Evolutionary conservation across 805 yeast species (phyloP), one percentile per base, ranked within the genome.

Genomic region (Lachancea quebecensis): DNA sequence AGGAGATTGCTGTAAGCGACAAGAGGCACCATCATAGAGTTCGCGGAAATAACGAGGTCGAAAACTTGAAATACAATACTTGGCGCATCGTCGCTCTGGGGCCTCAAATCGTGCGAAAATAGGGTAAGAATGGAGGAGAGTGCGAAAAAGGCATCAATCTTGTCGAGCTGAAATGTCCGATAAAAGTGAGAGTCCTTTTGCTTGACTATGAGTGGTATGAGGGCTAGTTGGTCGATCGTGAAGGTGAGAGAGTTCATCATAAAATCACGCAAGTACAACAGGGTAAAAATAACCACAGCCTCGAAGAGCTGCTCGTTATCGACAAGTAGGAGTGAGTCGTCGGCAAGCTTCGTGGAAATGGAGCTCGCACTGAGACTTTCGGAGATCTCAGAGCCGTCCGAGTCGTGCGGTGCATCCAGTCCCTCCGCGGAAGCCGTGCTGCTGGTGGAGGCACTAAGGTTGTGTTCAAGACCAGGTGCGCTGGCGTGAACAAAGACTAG

Each of bases 121-220:
- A 86, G 54, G 1, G 98, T 88, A 31, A 91, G 69, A 1, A 91
- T 67, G 1, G 91, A 76, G 15, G 96, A 84, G 12, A 93, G 64
- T 0, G 88, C 84, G 56, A 79, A 90, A 44, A 73, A 73, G 1
- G 88, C 87, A 47, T 73, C 71, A 11, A 79, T 69, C 15, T 74
- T 54, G 17, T 56, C 52, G n/a, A 73, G 45, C 30, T 55, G 54
- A 4, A 71, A 48, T 5, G 55, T 47, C 2, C 62, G 59, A 40
- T 65, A 71, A 7, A 79, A 58, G 2, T 61, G 52, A 4, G 57
- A 61, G 52, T 87, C 95, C 2, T 70, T 64, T 2, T 56, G 52
- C 21, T 67, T 68, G 4, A 88, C 49, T 2, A 90, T 54, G 3
- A 76, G 72, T 0, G 95, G 89, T 2, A 93, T 76, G 16, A 90